phyloP scores from a whole-genome alignment of 2,329 filamentous ascomycete genomes.

The Talaromyces piceae region DNA sequence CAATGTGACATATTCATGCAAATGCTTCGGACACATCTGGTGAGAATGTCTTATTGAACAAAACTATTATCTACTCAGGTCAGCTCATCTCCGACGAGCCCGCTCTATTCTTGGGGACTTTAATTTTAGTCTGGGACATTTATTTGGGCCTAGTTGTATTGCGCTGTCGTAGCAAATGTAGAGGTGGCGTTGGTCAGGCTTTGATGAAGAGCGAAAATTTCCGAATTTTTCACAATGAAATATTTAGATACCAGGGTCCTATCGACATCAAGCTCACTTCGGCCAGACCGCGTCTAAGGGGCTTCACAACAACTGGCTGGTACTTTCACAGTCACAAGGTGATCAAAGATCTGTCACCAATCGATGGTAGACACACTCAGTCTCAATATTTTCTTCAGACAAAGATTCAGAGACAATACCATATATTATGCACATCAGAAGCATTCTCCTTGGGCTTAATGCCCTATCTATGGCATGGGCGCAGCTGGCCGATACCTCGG shows the following conservation, averaged over 20 bases:
- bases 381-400: background rate
- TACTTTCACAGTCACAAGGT: too few relatives aligned
- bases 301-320: too few relatives aligned
- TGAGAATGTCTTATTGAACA: background rate
- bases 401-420: background rate
- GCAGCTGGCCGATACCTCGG: conserved; percentile 4
- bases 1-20: background rate
- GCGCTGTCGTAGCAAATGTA: too few relatives aligned
- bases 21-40: background rate
- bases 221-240: too few relatives aligned
- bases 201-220: too few relatives aligned
- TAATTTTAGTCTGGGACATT: background rate
- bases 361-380: background rate
- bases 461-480: background rate
- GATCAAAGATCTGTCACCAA: too few relatives aligned
- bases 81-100: background rate
- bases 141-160: too few relatives aligned
- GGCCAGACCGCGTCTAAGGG: too few relatives aligned
- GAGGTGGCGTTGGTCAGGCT: too few relatives aligned
- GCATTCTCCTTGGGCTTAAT: conserved; percentile 2
- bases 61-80: background rate
- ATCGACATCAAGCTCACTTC: too few relatives aligned
- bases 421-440: conserved; percentile 2
- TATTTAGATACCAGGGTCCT: too few relatives aligned
- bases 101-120: background rate